Conservation (phyloP, 2,329 filamentous ascomycete species). For the Tolypocladium inflatum region DNA sequence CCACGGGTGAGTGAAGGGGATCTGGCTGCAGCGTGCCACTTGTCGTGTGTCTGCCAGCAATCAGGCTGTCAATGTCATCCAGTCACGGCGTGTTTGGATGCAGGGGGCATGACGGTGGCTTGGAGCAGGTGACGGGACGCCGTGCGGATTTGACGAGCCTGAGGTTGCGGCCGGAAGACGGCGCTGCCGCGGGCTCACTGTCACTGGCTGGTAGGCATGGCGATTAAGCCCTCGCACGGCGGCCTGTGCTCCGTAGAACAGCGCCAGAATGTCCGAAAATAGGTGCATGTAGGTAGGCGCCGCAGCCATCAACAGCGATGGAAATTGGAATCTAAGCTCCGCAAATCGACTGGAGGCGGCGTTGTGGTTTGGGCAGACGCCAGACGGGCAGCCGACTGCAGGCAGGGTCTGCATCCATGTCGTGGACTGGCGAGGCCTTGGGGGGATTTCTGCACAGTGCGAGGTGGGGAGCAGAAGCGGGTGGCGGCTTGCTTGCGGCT, state of each 20-base stretch:
- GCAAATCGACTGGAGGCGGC: neutral
- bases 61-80: neutral
- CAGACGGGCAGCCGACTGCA: neutral
- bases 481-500: neutral
- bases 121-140: neutral
- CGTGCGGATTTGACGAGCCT: neutral
- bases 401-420: neutral
- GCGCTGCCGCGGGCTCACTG: neutral
- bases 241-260: neutral
- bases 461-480: neutral
- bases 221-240: neutral
- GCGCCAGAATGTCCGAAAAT: neutral
- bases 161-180: neutral
- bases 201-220: neutral
- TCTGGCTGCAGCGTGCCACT: neutral
- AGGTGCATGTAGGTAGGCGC: neutral
- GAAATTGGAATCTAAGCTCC: neutral
- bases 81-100: conserved; percentile 2
- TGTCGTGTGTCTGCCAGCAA: neutral
- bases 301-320: neutral
- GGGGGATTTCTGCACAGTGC: neutral
- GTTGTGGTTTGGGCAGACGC: neutral
- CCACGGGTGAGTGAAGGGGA: neutral
- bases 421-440: neutral
- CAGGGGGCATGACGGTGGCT: conserved; percentile 1